Base-by-base conservation (phyloP, 257 asterid genomes). In the Hygrophila difformis region DNA sequence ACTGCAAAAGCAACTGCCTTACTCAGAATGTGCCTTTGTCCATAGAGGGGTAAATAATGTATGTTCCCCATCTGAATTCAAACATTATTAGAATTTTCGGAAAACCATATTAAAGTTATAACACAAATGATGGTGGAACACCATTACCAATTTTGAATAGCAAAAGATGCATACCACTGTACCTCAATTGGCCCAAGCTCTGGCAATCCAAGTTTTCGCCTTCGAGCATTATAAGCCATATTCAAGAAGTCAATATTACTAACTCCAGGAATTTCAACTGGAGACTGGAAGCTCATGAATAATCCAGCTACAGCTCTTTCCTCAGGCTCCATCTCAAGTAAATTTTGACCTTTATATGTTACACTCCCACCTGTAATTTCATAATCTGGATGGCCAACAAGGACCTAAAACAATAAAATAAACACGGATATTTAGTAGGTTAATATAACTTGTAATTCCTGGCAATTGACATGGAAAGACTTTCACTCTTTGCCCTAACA, bases 141-240 rank as follows among this genome's bases (percentile, higher is more conserved):
- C 8, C 35, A 43, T 22, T 2, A 47, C 18, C 38, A 39, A 13
- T 19, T 21, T 36, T n/a, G n/a, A n/a, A n/a, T n/a, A n/a, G n/a
- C n/a, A n/a, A n/a, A n/a, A n/a, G n/a, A n/a, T n/a, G n/a, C n/a
- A n/a, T n/a, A n/a, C n/a, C n/a, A n/a, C n/a, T n/a, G n/a, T 49
- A 91, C 99, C 99, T 91, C 94, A 67, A 91, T 70, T 24, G 99
- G 95, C 54, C 93, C 94, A 66, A 91, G 91, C 76, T 91, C 99
- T 19, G 85, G 84, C 60, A 66, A 63, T 41, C 93, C 94, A 49
- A 72, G 87, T 60, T 86, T 86, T 63, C 70, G 72, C 58, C 77
- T 73, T 45, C 65, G 77, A 53, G 97, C 95, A 78, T 91, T 91
- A 63, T 86, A 86, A 23, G 99, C 94, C 99, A 91, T 91, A 47